phyloP scores from a whole-genome alignment of 129 eudicot genomes.

The Chrysanthemum lavandulifolium region DNA sequence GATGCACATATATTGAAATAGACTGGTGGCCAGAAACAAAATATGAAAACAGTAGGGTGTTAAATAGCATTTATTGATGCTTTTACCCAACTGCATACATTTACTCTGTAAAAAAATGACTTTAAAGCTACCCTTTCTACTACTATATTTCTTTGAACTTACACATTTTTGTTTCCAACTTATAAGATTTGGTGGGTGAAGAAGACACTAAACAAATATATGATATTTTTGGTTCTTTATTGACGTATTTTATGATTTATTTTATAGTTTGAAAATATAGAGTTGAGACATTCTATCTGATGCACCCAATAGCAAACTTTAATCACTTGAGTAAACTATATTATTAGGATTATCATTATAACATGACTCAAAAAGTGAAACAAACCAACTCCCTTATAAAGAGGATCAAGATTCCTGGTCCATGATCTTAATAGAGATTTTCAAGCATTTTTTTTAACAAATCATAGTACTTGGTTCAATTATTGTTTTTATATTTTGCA shows the following conservation, averaged over 20 bases:
- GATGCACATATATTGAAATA: slow-evolving; percentile 31
- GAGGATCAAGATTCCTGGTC: slow-evolving; percentile 39
- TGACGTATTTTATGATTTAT: background rate
- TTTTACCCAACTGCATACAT: background rate
- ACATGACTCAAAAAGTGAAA: background rate
- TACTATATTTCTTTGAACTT: slow-evolving; percentile 7
- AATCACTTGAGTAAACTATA: too few relatives aligned
- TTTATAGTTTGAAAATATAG: background rate
- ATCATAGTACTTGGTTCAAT: slow-evolving; percentile 1
- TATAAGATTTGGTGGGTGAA: slow-evolving; percentile 5
- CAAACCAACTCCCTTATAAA: slow-evolving; percentile 25
- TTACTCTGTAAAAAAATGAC: slow-evolving; percentile 20
- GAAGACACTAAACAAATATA: background rate
- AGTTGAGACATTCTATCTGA: background rate
- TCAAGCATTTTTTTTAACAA: background rate
- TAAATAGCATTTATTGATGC: slow-evolving; percentile 26
- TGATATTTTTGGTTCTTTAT: background rate
- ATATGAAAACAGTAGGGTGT: slow-evolving; percentile 28
- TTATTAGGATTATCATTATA: too few relatives aligned
- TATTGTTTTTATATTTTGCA: background rate
- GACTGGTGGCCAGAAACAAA: slow-evolving; percentile 33
- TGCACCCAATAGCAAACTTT: too few relatives aligned
- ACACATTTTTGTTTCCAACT: slow-evolving; percentile 11
- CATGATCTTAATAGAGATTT: slow-evolving; percentile 11
- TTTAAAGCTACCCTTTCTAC: slow-evolving; percentile 32